Evolutionary conservation across 805 yeast species (phyloP), one percentile per base, ranked within the genome.

Genomic region (Hanseniaspora singularis): DNA sequence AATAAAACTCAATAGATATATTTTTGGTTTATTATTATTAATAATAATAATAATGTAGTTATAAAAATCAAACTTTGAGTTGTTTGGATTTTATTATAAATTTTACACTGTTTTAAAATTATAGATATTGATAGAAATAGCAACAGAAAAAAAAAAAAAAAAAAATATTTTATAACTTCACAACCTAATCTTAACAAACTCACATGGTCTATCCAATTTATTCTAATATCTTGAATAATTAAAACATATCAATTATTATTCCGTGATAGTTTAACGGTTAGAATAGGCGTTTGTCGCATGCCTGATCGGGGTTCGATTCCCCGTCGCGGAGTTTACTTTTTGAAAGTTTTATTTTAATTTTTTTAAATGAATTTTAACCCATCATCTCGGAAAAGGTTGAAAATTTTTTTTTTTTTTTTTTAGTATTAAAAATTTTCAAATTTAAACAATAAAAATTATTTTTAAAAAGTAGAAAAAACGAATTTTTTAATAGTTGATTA

Each of bases 291-390:
- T 60, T 58, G 57, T 58, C 62, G 58, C 62, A 56, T 59, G 56
- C 57, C 61, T 56, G 61, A 58, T 60, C 62, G 58, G 60, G 62
- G 62, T 58, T 58, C 62, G 62, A 58, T 60, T 58, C 62, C 61
- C 62, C 57, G 62, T 54, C 50, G 50, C 50, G 50, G 50, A 46
- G 49, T 5, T 39, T 33, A 38, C 20, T 28, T 26, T 19, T 27
- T 19, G 6, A n/a, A 38, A 24, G 14, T 11, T 10, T 12, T n/a
- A n/a, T n/a, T n/a, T n/a, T n/a, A n/a, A n/a, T n/a, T 24, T 33
- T 28, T 38, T 39, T 27, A 26, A 41, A 33, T 32, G 7, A 33
- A 32, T 30, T 31, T 31, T 10, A 10, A 8, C 18, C 6, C 33
- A 9, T 8, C 7, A 26, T 11, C 11, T 26, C 28, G 11, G 11